Evolutionary conservation across 1,284 basidiomycete species (phyloP), one percentile per base, ranked within the genome.

Genomic region (Mrakiaceae sp.): DNA sequence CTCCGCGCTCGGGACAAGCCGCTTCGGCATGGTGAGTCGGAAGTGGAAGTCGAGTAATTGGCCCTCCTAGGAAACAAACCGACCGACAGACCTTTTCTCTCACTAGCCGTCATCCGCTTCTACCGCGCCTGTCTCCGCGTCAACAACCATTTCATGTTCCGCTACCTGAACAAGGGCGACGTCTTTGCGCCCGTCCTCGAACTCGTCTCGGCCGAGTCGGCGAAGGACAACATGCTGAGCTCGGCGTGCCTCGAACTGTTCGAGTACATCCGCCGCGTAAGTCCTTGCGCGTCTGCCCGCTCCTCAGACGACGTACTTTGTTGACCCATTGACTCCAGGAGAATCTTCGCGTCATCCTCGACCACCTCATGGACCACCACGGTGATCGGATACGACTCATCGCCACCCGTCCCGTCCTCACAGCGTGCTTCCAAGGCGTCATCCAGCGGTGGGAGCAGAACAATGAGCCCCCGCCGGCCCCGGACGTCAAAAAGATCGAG

Each of bases 181-280:
- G 78, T 93, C 27, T 80, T 96, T 67, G 83, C 84, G 68, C 88
- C 90, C 5, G 84, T 98, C 66, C 77, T 98, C 62, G 85, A 89
- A 64, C 78, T 98, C 65, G 87, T 91, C 43, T 75, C 87, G 48
- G 82, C 82, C 60, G 95, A 98, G 76, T 87, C 87, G 44, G 80
- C 81, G 57, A 81, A 88, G 66, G 95, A 98, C 76, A 98, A 95
- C 75, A 82, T 99, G 69, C 80, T 98, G 56, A 88, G 87, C 71
- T 94, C 92, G 69, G 90, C 94, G 16, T 97, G 91, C 78, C 86
- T 96, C 72, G 95, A 98, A 73, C 89, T 91, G 68, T 91, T 98
- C 71, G 95, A 98, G 71, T 81, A 84, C 69, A 88, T 98, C 74
- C 84, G 88, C 66, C 83, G 83, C 79, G 92, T 93, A 68, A 69